Evolutionary conservation across 208 protist species (phyloP), one percentile per base, ranked within the genome.

Genomic region (Trypanosoma mega): DNA sequence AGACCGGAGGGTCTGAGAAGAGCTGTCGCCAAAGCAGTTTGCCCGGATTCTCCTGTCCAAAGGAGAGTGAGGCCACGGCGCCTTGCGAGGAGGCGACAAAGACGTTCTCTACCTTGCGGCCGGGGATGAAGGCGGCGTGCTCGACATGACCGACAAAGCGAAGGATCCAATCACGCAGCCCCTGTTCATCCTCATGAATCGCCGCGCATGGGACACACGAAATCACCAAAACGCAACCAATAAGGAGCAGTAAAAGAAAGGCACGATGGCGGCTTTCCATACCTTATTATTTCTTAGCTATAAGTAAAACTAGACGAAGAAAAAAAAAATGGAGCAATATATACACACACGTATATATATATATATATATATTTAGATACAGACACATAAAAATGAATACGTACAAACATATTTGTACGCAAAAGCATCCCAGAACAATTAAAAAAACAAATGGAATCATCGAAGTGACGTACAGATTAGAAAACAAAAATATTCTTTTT

Each of bases 101-200:
- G 1, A 81, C 21, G 50, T 78, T n/a, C 24, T 68, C 49, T 3
- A 61, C 39, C 14, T 58, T 72, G 31, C 65, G 44, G 14, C 55
- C 47, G 1, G 76, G 72, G 43, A 79, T 63, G 23, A 83, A 60
- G 2, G 80, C 68, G n/a, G 74, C 78, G 20, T 85, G 59, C 34
- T 87, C 72, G 31, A 93, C 85, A 51, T 90, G 69, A 11, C 89
- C 89, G 2, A 83, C 80, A 55, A 87, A 79, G 48, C 78, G 81
- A 37, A 88, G 55, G 12, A 90, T 63, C 82, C 84, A 96, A 51
- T 96, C 89, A 12, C 85, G 82, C 39, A 87, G 62, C 8, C 89
- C 89, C 36, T 88, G 78, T 59, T 96, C 89, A 70, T 96, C 89
- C 46, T 88, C 89, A 50, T 96, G 89, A 41, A 96, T 90, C 21